Conservation (phyloP, 2,329 filamentous ascomycete genomes). For the Fusarium xyrophilum region DNA sequence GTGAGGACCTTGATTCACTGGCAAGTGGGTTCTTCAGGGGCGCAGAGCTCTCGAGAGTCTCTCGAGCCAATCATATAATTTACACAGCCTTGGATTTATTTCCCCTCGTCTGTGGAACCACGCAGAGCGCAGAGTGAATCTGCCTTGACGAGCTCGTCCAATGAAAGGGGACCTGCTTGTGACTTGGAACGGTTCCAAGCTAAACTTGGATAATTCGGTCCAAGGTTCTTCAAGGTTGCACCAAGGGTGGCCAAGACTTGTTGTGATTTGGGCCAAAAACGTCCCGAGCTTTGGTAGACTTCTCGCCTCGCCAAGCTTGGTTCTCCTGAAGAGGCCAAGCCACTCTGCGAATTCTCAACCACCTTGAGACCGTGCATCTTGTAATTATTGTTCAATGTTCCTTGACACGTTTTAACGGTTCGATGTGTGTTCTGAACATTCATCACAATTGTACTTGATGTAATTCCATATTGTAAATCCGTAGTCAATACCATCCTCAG, state of each 20-base stretch:
- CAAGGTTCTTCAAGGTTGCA: rapidly evolving
- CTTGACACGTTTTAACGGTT: rapidly evolving
- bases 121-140: neutral
- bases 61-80: neutral
- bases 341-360: neutral
- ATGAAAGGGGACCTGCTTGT: neutral
- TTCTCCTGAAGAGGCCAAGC: conserved; percentile 13
- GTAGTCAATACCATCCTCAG: neutral
- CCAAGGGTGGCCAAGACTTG: rapidly evolving
- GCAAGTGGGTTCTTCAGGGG: neutral
- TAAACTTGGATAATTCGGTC: neutral
- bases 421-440: rapidly evolving
- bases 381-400: neutral
- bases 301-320: neutral
- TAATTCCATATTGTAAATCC: neutral
- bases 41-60: neutral
- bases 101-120: neutral
- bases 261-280: neutral
- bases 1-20: neutral
- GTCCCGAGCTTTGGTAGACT: neutral
- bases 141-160: neutral
- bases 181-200: neutral
- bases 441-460: neutral
- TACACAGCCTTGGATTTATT: neutral
- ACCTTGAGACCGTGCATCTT: neutral